phyloP scores from a whole-genome alignment of 768 basidiomycete species.

The Lactarius sp. region DNA sequence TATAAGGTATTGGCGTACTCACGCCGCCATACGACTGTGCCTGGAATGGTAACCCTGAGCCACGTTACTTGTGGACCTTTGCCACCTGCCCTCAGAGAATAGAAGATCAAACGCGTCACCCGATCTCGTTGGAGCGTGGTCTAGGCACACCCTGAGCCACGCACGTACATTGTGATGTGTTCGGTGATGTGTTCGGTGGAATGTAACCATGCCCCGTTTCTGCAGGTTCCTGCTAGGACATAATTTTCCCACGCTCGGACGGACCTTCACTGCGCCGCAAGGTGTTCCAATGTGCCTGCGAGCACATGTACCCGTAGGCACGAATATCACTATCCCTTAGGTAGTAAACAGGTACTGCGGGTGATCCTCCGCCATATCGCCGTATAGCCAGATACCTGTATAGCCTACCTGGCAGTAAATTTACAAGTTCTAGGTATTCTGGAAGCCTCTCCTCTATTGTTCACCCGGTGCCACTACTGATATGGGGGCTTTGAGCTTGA shows the following conservation, averaged over 20 bases:
- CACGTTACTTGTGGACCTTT: not conserved
- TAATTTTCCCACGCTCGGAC: constrained; percentile 11
- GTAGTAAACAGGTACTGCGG: not conserved
- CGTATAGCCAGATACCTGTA: not conserved
- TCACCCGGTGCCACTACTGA: constrained; percentile 6
- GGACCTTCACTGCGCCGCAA: constrained; percentile 8
- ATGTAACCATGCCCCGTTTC: not conserved
- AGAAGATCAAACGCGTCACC: constrained; percentile 3
- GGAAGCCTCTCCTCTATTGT: constrained; percentile 2
- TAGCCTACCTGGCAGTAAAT: not conserved
- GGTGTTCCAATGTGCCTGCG: not conserved
- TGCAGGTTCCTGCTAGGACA: not conserved
- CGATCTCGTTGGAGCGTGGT: not conserved
- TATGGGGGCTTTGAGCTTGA: constrained; percentile 5
- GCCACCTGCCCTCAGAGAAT: constrained; percentile 5
- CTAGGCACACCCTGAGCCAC: not conserved
- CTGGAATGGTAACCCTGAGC: constrained; percentile 19
- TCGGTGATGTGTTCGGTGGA: not conserved
- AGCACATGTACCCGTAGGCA: not conserved
- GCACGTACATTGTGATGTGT: not conserved
- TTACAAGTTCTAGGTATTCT: not conserved
- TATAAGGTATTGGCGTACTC: constrained; percentile 1
- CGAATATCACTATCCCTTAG: not conserved
- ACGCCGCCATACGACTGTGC: not conserved
- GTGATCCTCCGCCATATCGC: constrained; percentile 7